Base-by-base conservation (phyloP, 345 rosid genomes). In the Excoecaria agallocha region DNA sequence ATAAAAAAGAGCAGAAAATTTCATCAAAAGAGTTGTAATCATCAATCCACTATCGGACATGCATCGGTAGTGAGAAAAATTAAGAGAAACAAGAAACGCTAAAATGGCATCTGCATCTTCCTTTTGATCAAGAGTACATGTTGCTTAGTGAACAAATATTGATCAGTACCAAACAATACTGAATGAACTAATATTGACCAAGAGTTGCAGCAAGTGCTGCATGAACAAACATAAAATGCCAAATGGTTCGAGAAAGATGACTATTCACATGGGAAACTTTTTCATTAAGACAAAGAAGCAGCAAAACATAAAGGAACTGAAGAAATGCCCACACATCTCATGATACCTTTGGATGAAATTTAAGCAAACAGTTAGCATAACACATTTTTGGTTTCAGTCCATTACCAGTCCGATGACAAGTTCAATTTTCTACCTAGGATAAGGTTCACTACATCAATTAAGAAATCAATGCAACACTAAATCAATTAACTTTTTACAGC, bases 1-100 rank as follows among this genome's bases (percentile, higher is more conserved):
- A 49, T 52, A 77, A 24, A 84, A 48, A 22, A 56, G 43, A 65
- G 10, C 38, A 61, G 35, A 58, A 39, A 39, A 55, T 60, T 59
- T 54, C 58, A 68, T 61, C 30, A 24, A 43, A 69, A 66, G 43
- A 66, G 57, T 50, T n/a, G 30, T 11, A 59, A 51, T 49, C 3
- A 59, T 5, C 41, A 50, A 24, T 59, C 13, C 43, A 68, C 15
- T 39, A 43, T 48, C 20, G 15, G 17, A 48, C 4, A 1, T 54
- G 35, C n/a, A 56, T 48, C 58, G 49, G 3, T 66, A 19, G 45
- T 35, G 66, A 35, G 41, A 38, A 30, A 48, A 49, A 58, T 25
- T 45, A n/a, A 20, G 37, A 50, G 60, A 30, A 75, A 49, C 58
- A 49, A 2, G n/a, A 60, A 51, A 49, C 37, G 68, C 37, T 12